Conservation (phyloP, 352 stramenopile species). For the Globisporangium camurandrum region DNA sequence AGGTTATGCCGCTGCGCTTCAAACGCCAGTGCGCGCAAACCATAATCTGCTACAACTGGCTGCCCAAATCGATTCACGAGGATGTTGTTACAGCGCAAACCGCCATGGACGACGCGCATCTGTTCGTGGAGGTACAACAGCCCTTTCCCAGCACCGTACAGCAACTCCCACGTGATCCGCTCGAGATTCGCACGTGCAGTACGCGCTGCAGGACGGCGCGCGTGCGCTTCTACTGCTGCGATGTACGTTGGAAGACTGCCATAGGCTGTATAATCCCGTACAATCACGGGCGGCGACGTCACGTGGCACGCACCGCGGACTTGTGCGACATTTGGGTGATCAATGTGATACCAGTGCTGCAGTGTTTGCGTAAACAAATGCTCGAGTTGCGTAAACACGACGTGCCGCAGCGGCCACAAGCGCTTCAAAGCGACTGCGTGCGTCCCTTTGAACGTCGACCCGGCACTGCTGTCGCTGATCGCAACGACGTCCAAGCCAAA, state of each 20-base stretch:
- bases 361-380: constrained; percentile 40
- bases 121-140: constrained; percentile 60
- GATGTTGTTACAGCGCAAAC: constrained; percentile 58
- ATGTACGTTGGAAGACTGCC: constrained; percentile 47
- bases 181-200: constrained; percentile 23
- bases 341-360: constrained; percentile 36
- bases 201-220: constrained; percentile 22
- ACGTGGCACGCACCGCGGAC: constrained; percentile 54
- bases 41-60: constrained; percentile 51
- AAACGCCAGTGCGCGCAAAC: constrained; percentile 30
- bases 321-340: constrained; percentile 53
- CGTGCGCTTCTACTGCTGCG: constrained; percentile 25
- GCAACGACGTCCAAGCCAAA: constrained; percentile 37
- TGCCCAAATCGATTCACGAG: constrained; percentile 63
- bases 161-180: constrained; percentile 38
- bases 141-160: constrained; percentile 50
- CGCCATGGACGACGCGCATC: constrained; percentile 42
- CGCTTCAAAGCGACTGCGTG: constrained; percentile 35
- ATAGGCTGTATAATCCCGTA: constrained; percentile 55
- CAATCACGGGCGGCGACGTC: constrained; percentile 33
- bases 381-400: constrained; percentile 44
- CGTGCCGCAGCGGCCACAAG: constrained; percentile 32
- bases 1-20: constrained; percentile 31
- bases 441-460: background rate
- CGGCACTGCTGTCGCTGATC: constrained; percentile 20